A percentile compares a stretch with the other conserved stretches of the same genome.
These are phyloP conservation scores for Suhomyces sp. DNA, from an alignment of 805 yeast species.

Conservation along the genomic window DNA sequence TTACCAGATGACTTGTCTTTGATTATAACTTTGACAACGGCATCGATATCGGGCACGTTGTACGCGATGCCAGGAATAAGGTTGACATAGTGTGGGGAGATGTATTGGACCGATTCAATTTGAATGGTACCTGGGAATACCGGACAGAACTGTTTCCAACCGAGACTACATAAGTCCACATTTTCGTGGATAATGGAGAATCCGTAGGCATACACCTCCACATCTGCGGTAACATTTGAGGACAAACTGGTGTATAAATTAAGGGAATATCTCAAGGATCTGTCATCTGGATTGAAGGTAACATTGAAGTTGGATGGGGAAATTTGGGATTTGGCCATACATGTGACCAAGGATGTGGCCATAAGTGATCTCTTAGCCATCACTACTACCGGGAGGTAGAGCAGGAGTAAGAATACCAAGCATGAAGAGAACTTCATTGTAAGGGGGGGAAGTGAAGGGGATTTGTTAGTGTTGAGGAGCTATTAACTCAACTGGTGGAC, in stretches of 20 bases:
- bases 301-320: slow-evolving; percentile 76
- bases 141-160: slow-evolving; percentile 90
- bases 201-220: slow-evolving; percentile 84
- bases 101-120: slow-evolving; percentile 66
- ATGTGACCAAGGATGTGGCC: slow-evolving; percentile 82
- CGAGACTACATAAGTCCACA: slow-evolving; percentile 63
- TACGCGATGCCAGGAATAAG: slow-evolving; percentile 83
- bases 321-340: slow-evolving; percentile 74
- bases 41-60: slow-evolving; percentile 84
- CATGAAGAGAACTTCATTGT: no score
- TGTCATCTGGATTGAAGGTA: slow-evolving; percentile 67
- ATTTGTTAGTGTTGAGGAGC: no score
- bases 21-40: slow-evolving; percentile 60
- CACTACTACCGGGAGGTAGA: slow-evolving; percentile 1
- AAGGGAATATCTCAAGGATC: slow-evolving; percentile 65
- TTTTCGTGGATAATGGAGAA: slow-evolving; percentile 59
- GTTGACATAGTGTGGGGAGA: slow-evolving; percentile 47
- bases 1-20: slow-evolving; percentile 41
- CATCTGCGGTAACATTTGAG: slow-evolving; percentile 65
- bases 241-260: slow-evolving; percentile 67
- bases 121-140: slow-evolving; percentile 78
- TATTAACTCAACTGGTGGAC: no score
- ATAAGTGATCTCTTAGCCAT: slow-evolving; percentile 28
- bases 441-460: no score
- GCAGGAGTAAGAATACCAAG: not conserved